A percentile compares a stretch with the other conserved stretches of the same genome.
Conservation (phyloP, 202 grass and related monocot genomes). For the Musa balbisiana region DNA sequence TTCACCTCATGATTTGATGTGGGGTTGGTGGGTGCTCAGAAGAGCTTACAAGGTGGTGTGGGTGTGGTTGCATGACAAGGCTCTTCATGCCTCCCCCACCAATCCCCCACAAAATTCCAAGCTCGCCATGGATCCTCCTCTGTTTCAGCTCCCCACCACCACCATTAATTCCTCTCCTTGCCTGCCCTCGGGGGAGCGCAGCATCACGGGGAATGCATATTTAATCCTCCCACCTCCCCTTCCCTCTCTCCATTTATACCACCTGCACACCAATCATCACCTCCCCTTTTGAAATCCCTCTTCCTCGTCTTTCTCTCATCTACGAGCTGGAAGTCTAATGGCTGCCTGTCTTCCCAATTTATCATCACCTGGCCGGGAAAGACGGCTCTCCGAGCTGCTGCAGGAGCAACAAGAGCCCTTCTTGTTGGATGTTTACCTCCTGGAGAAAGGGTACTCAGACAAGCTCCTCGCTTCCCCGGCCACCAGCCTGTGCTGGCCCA, state of each 20-base stretch:
- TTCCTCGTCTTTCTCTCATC: neutral
- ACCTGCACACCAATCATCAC: neutral
- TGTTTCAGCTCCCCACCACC: neutral
- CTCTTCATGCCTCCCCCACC: too few relatives aligned
- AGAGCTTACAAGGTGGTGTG: too few relatives aligned
- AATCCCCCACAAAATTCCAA: neutral
- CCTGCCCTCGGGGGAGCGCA: too few relatives aligned
- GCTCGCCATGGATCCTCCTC: neutral
- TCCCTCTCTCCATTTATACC: neutral
- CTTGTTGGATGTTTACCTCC: constrained; percentile 12
- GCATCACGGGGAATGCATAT: too few relatives aligned
- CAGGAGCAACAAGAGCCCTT: constrained; percentile 22
- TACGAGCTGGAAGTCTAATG: neutral
- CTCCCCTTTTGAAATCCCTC: neutral
- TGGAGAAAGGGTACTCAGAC: constrained; percentile 9
- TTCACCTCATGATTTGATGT: too few relatives aligned
- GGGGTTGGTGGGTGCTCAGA: too few relatives aligned
- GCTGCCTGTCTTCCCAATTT: neutral
- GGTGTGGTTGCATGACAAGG: too few relatives aligned
- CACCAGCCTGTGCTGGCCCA: neutral
- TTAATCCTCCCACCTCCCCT: neutral
- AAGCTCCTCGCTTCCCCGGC: neutral
- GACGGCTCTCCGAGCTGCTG: constrained; percentile 9
- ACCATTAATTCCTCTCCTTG: too few relatives aligned
- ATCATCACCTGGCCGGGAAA: neutral